phyloP scores from a whole-genome alignment of 2,329 filamentous ascomycete genomes.

The Stagonosporopsis cucurbitacearum region DNA sequence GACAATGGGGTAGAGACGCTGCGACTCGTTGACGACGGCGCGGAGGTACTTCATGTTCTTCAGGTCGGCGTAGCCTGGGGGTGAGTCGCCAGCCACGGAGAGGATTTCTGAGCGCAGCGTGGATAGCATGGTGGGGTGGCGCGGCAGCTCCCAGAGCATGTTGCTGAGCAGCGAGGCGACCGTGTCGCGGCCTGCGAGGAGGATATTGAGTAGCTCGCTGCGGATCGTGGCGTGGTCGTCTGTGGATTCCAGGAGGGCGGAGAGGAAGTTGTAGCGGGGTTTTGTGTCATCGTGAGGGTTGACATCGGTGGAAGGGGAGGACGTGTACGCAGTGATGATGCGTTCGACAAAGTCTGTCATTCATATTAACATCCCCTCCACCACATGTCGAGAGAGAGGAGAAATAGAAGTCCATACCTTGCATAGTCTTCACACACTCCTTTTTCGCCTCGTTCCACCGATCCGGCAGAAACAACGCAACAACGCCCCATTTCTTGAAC shows the following conservation, averaged over 20 bases:
- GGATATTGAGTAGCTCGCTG: slow-evolving; percentile 42
- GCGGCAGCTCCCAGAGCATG: slow-evolving; percentile 46
- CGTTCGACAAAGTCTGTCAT: slow-evolving; percentile 8
- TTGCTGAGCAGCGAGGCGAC: slow-evolving; percentile 40
- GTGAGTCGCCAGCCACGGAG: slow-evolving; percentile 54
- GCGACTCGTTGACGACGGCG: slow-evolving; percentile 39
- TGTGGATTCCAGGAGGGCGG: slow-evolving; percentile 30
- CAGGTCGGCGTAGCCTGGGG: slow-evolving; percentile 35
- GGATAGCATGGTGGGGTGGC: slow-evolving; percentile 42
- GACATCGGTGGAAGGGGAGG: background rate
- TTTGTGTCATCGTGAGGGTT: background rate
- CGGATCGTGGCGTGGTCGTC: slow-evolving; percentile 29
- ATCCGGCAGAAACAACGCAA: slow-evolving; percentile 27
- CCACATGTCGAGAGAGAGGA: background rate
- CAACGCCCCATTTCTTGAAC: slow-evolving; percentile 18
- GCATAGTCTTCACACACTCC: slow-evolving; percentile 23
- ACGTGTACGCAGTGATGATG: slow-evolving; percentile 1
- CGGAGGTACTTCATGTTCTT: slow-evolving; percentile 41
- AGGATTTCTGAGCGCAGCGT: slow-evolving; percentile 45
- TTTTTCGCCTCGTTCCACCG: slow-evolving; percentile 12
- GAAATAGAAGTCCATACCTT: slow-evolving; percentile 17
- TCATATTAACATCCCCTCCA: background rate
- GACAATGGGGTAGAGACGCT: slow-evolving; percentile 42
- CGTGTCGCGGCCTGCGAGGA: slow-evolving; percentile 46
- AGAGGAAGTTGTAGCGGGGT: slow-evolving; percentile 32